phyloP scores from a whole-genome alignment of 768 basidiomycete species.

The Termitomyces sp. region DNA sequence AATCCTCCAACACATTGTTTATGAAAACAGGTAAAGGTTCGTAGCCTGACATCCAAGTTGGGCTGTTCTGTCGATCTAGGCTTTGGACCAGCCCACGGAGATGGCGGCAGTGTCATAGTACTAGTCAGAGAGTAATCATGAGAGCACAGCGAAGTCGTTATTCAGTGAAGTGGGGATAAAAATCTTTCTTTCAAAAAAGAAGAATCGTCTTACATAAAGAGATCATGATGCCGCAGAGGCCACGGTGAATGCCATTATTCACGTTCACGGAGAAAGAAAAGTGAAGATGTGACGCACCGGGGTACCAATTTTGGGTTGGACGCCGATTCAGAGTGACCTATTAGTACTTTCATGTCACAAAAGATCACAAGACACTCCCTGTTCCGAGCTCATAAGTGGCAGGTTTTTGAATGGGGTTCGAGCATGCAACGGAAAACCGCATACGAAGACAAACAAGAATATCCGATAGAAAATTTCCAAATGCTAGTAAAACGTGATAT shows the following conservation, averaged over 20 bases:
- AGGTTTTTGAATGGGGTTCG: too few relatives aligned
- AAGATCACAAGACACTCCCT: background rate
- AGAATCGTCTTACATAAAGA: background rate
- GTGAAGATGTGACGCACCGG: background rate
- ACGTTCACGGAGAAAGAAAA: too few relatives aligned
- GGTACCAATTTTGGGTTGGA: background rate
- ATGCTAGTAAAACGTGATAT: background rate
- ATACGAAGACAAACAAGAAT: background rate
- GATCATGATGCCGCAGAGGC: background rate
- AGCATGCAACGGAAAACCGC: background rate
- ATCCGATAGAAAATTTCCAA: background rate
- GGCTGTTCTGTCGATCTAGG: constrained; percentile 6
- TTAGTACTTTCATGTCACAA: background rate
- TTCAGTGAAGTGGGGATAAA: background rate
- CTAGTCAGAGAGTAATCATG: background rate
- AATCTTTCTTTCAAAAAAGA: too few relatives aligned
- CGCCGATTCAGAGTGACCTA: background rate
- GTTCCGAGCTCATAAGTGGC: background rate
- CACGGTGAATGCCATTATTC: background rate
- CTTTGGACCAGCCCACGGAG: constrained; percentile 5
- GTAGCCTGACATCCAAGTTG: background rate
- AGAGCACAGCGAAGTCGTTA: background rate
- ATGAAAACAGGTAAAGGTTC: background rate
- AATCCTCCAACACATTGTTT: background rate
- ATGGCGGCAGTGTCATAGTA: background rate